Evolutionary conservation across 2,329 filamentous ascomycete species (phyloP).

Genomic region (Penicillium sp.): DNA sequence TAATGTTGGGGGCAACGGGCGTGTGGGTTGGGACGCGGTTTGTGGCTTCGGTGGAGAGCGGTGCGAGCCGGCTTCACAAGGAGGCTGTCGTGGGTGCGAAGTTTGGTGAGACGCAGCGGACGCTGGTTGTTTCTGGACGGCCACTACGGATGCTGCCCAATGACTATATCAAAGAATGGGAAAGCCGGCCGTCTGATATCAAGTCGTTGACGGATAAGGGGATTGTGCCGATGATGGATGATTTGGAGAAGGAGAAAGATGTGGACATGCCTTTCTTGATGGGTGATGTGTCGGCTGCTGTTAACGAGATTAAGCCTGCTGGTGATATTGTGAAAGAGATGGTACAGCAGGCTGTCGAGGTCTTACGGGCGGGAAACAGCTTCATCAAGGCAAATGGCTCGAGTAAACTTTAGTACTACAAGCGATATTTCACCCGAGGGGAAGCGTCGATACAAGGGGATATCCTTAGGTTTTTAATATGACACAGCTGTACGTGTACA

Average conservation of each 20-base stretch:
- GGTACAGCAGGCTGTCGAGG: slow-evolving; percentile 71
- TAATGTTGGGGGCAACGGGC: slow-evolving; percentile 84
- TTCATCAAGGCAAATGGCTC: slow-evolving; percentile 51
- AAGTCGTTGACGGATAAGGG: slow-evolving; percentile 71
- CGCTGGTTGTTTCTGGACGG: slow-evolving; percentile 76
- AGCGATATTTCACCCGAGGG: neutral
- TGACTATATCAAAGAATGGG: slow-evolving; percentile 80
- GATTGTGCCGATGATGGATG: slow-evolving; percentile 75
- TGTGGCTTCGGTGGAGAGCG: slow-evolving; percentile 78
- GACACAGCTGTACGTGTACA: slow-evolving; percentile 33
- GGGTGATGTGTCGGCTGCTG: slow-evolving; percentile 85
- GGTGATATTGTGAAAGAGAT: slow-evolving; percentile 85
- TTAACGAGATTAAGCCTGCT: slow-evolving; percentile 75
- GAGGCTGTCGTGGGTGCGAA: slow-evolving; percentile 74
- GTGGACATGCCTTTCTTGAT: slow-evolving; percentile 86
- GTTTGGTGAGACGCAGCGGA: slow-evolving; percentile 77
- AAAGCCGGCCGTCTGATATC: slow-evolving; percentile 71
- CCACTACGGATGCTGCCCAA: slow-evolving; percentile 79
- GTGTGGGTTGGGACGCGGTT: slow-evolving; percentile 96
- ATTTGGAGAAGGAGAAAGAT: slow-evolving; percentile 78
- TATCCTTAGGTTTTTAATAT: slow-evolving; percentile 16
- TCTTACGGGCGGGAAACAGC: slow-evolving; percentile 60
- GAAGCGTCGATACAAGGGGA: slow-evolving; percentile 9
- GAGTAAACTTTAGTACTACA: slow-evolving; percentile 47
- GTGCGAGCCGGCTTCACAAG: slow-evolving; percentile 79